These are phyloP conservation scores for Rugosomyces carneus DNA, from an alignment of 1,284 basidiomycete genomes.

Conservation along the genomic window DNA sequence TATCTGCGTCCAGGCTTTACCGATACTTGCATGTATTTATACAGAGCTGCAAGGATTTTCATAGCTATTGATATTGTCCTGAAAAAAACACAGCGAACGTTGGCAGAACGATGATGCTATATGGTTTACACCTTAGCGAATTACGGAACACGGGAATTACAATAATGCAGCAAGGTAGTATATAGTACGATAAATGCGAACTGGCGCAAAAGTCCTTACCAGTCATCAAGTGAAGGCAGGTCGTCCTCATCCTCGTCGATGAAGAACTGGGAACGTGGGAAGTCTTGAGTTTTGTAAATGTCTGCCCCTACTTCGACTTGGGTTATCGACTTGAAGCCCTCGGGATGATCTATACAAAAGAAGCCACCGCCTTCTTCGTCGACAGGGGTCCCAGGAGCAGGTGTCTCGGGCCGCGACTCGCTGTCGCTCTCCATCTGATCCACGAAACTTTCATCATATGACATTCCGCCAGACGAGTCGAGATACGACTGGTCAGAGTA, in stretches of 20 bases:
- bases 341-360: constrained; percentile 5
- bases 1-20: no score
- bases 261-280: constrained; percentile 14
- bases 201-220: constrained; percentile 23
- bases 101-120: no score
- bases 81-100: no score
- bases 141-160: no score
- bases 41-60: no score
- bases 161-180: no score
- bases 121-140: no score
- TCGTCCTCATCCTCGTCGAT: constrained; percentile 32
- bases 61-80: no score
- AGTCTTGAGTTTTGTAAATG: constrained; percentile 2
- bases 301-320: background rate
- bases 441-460: constrained; percentile 11
- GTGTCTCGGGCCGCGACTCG: constrained; percentile 18
- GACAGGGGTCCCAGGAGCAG: constrained; percentile 19
- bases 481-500: constrained; percentile 5
- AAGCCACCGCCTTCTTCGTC: constrained; percentile 13
- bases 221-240: constrained; percentile 36
- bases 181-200: background rate
- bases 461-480: background rate
- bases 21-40: no score
- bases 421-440: constrained; percentile 15
- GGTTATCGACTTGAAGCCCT: background rate